Percentiles rank a stretch among this genome's conserved stretches.
phyloP scores from a whole-genome alignment of 768 basidiomycete species.

The Phylloporus sp. region DNA sequence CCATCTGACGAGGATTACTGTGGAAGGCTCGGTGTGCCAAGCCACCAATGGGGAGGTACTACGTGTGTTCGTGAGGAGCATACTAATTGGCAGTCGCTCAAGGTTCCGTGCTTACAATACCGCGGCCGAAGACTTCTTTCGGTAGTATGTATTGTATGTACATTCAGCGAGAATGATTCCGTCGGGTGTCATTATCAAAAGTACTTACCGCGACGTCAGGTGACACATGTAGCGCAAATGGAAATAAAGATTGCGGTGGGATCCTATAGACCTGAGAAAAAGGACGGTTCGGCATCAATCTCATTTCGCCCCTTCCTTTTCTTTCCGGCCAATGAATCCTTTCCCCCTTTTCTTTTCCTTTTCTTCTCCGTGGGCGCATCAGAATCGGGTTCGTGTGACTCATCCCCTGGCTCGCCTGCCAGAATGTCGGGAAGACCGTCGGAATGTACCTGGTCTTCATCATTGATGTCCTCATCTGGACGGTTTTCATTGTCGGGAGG shows the following conservation, averaged over 20 bases:
- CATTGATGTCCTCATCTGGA: slow-evolving; percentile 8
- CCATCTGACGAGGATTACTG: not conserved
- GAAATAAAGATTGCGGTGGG: not conserved
- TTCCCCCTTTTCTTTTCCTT: slow-evolving; percentile 53
- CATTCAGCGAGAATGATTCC: not conserved
- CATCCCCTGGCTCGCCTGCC: slow-evolving; percentile 21
- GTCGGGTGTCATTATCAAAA: not conserved
- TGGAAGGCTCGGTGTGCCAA: not conserved
- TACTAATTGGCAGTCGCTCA: too few relatives aligned
- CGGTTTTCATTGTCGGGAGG: slow-evolving; percentile 20
- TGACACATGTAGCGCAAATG: not conserved
- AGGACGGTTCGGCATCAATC: slow-evolving; percentile 52
- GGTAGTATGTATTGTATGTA: too few relatives aligned
- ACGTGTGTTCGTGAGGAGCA: not conserved
- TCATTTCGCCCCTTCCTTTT: slow-evolving; percentile 59
- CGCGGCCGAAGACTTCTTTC: not conserved
- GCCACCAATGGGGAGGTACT: not conserved
- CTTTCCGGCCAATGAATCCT: slow-evolving; percentile 43
- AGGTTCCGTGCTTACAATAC: too few relatives aligned
- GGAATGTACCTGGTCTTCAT: slow-evolving; percentile 10
- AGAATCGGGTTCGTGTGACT: slow-evolving; percentile 24
- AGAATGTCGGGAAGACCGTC: not conserved
- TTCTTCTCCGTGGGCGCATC: slow-evolving; percentile 39
- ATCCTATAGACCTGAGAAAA: slow-evolving; percentile 61
- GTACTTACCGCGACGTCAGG: not conserved